Conservation (phyloP, 129 eudicot genomes). For the Calendula officinalis region DNA sequence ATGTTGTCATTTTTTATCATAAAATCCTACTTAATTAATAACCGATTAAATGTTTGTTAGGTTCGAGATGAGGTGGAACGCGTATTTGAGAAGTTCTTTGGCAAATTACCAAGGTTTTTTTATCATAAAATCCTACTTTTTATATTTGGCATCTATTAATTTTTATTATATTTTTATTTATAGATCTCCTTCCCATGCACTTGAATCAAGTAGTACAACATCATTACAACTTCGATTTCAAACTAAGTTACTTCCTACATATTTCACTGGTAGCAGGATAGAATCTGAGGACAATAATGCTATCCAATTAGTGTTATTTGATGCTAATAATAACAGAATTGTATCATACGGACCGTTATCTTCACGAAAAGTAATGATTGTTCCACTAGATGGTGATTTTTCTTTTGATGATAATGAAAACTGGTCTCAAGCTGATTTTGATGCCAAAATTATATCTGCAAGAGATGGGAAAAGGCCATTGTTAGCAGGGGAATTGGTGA, state of each 20-base stretch:
- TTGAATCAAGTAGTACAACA: constrained; percentile 35
- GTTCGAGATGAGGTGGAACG: constrained; percentile 59
- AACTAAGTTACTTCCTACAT: constrained; percentile 37
- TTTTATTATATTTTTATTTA: constrained; percentile 21
- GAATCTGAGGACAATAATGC: constrained; percentile 35
- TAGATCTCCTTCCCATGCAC: constrained; percentile 37
- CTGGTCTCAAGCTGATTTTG: constrained; percentile 62
- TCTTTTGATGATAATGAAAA: constrained; percentile 50
- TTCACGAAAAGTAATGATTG: constrained; percentile 48
- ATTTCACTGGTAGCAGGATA: constrained; percentile 60
- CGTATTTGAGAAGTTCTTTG: constrained; percentile 27
- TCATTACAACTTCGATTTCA: constrained; percentile 53
- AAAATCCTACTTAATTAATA: constrained; percentile 8
- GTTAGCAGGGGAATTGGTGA: constrained; percentile 55
- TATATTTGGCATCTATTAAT: neutral
- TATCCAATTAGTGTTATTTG: constrained; percentile 47
- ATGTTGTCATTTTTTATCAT: neutral
- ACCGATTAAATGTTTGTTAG: constrained; percentile 34
- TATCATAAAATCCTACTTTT: no score
- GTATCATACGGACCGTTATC: constrained; percentile 56
- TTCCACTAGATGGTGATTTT: constrained; percentile 78
- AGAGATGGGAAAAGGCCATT: constrained; percentile 84
- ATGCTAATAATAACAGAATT: constrained; percentile 31
- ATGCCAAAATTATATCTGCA: constrained; percentile 37
- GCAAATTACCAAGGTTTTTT: constrained; percentile 51